phyloP scores from a whole-genome alignment of 202 grass and related monocot species.

The Elaeis oleifera region DNA sequence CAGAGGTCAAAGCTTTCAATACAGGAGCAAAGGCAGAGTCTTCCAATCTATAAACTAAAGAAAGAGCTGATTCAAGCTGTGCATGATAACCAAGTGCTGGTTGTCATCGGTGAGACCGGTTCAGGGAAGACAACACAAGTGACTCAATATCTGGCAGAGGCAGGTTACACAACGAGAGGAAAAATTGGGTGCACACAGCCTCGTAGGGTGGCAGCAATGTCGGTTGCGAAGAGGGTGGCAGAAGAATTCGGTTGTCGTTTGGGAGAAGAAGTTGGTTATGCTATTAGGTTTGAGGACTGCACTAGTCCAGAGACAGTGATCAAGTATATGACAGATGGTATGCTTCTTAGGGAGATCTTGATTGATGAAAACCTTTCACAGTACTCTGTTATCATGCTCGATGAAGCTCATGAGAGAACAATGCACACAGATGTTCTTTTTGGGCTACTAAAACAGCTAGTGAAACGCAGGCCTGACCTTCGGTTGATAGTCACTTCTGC shows the following conservation, averaged over 20 bases:
- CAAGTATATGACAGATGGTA: constrained; percentile 98
- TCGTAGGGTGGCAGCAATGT: constrained; percentile 88
- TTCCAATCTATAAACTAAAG: constrained; percentile 88
- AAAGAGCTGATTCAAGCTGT: constrained; percentile 95
- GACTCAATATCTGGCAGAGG: constrained; percentile 86
- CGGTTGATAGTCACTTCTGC: constrained; percentile 96
- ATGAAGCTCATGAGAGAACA: constrained; percentile 97
- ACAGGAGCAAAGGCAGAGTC: constrained; percentile 83
- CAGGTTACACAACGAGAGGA: constrained; percentile 76
- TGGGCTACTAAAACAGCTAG: constrained; percentile 77
- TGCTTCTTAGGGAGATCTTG: constrained; percentile 93
- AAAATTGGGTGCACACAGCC: constrained; percentile 97
- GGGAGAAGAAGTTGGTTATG: constrained; percentile 91
- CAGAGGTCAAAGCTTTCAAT: constrained; percentile 84
- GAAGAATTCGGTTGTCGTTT: constrained; percentile 90
- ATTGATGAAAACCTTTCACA: constrained; percentile 87
- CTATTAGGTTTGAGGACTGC: constrained; percentile 93
- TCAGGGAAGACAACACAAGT: constrained; percentile 93
- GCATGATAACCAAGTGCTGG: constrained; percentile 89
- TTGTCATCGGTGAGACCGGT: constrained; percentile 90
- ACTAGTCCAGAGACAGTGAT: constrained; percentile 86
- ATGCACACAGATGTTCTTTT: constrained; percentile 92
- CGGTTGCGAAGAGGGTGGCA: constrained; percentile 89
- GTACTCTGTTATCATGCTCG: constrained; percentile 94
- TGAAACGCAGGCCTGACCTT: constrained; percentile 77